Conservation (phyloP, 225 moss, liverwort and hornwort genomes). For the Takakia lepidozioides region DNA sequence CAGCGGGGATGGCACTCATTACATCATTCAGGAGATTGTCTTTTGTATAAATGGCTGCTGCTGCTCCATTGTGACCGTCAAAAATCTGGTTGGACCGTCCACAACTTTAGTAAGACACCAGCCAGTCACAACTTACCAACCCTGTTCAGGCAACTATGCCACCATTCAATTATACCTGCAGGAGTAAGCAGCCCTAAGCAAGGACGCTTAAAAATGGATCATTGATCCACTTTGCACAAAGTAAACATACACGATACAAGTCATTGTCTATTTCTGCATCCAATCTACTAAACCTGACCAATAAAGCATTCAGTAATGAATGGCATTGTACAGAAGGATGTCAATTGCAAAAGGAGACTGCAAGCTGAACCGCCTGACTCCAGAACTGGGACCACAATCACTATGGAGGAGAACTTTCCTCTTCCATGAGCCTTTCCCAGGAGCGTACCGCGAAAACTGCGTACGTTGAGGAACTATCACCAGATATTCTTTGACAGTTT, state of each 20-base stretch:
- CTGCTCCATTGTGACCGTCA: conserved; percentile 83
- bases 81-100: conserved; percentile 56
- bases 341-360: too few species aligned
- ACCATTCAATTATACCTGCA: too few species aligned
- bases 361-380: too few species aligned
- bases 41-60: conserved; percentile 73
- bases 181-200: too few species aligned
- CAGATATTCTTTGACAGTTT: conserved; percentile 53
- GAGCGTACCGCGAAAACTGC: conserved; percentile 61
- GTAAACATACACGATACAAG: background rate
- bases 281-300: too few species aligned
- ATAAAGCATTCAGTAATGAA: too few species aligned
- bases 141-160: background rate
- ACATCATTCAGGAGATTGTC: conserved; percentile 79
- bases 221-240: background rate
- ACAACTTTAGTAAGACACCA: conserved; percentile 6
- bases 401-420: too few species aligned
- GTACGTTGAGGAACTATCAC: conserved; percentile 58
- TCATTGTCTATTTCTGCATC: too few species aligned
- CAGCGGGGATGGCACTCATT: conserved; percentile 65
- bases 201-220: background rate
- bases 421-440: too few species aligned
- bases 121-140: background rate
- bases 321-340: too few species aligned
- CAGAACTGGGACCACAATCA: too few species aligned